Percentiles rank a stretch among this genome's conserved stretches.
Conservation (phyloP, 2,329 filamentous ascomycete species). For the Dryadomyces quercivorus region DNA sequence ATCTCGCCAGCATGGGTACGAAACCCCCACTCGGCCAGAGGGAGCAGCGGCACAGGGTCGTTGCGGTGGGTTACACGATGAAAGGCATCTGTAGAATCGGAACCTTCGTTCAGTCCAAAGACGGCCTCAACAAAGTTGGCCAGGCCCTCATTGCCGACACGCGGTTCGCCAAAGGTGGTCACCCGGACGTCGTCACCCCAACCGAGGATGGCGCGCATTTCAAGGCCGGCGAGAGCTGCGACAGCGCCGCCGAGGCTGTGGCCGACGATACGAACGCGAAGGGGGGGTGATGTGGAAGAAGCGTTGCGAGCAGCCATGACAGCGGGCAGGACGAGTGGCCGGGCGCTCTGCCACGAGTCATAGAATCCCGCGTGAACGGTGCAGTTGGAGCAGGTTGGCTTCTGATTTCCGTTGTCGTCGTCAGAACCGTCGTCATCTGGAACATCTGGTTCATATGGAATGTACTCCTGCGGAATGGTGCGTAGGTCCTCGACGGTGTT, state of each 20-base stretch:
- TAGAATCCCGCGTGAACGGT: constrained; percentile 90
- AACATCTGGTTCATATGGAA: constrained; percentile 49
- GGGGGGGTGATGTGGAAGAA: constrained; percentile 29
- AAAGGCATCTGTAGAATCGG: constrained; percentile 28
- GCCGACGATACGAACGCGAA: constrained; percentile 65
- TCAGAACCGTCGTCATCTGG: constrained; percentile 1
- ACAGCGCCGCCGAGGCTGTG: constrained; percentile 91
- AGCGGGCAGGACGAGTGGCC: constrained; percentile 54
- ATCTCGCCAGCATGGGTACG: constrained; percentile 76
- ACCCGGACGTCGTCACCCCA: constrained; percentile 53
- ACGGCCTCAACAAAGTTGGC: constrained; percentile 41
- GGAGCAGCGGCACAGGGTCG: constrained; percentile 82
- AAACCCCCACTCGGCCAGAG: constrained; percentile 81
- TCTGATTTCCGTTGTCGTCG: not conserved
- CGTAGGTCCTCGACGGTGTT: constrained; percentile 87
- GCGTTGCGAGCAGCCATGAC: constrained; percentile 43
- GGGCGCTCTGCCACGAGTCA: constrained; percentile 67
- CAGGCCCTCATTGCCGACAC: constrained; percentile 46
- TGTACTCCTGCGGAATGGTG: constrained; percentile 79
- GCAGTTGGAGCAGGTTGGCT: constrained; percentile 60
- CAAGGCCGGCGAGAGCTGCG: constrained; percentile 73
- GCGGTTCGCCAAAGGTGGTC: constrained; percentile 89
- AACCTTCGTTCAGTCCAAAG: constrained; percentile 28
- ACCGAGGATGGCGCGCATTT: constrained; percentile 59
- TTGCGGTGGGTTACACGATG: constrained; percentile 73